A percentile compares a stretch with the other conserved stretches of the same genome.
These are phyloP conservation scores for Micractinium sp. DNA, from an alignment of 139 green algal species.

Conservation along the genomic window DNA sequence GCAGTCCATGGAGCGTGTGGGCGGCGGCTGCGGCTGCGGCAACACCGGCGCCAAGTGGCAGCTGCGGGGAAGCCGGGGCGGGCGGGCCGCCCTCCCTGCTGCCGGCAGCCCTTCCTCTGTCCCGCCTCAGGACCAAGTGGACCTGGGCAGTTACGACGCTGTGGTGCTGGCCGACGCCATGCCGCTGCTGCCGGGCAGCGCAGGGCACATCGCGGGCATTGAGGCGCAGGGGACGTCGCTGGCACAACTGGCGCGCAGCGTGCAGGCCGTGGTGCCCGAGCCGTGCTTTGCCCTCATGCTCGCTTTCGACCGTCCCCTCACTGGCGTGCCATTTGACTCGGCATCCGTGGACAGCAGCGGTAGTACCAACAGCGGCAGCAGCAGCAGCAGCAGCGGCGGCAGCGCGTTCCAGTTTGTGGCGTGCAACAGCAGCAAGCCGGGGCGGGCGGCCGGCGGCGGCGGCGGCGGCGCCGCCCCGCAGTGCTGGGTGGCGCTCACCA, in stretches of 20 bases:
- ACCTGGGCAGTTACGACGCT: background rate
- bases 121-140: background rate
- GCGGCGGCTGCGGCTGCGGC: constrained; percentile 31
- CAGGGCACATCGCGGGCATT: background rate
- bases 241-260: constrained; percentile 26
- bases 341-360: background rate
- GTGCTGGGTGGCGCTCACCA: constrained; percentile 32
- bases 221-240: background rate
- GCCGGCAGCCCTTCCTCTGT: background rate
- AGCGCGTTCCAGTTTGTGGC: constrained; percentile 28
- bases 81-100: background rate
- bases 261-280: constrained; percentile 8
- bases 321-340: constrained; percentile 23
- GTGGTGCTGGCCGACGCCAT: constrained; percentile 17
- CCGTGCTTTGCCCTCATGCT: constrained; percentile 32
- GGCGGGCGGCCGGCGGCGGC: background rate
- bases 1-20: background rate
- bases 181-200: constrained; percentile 16
- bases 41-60: background rate
- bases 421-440: constrained; percentile 35
- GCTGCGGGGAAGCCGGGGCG: constrained; percentile 16
- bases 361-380: background rate
- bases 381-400: constrained; percentile 1
- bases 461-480: background rate
- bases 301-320: background rate